Evolutionary conservation across 148 eudicot genomes (phyloP).

Genomic region (Heliosperma pusillum): DNA sequence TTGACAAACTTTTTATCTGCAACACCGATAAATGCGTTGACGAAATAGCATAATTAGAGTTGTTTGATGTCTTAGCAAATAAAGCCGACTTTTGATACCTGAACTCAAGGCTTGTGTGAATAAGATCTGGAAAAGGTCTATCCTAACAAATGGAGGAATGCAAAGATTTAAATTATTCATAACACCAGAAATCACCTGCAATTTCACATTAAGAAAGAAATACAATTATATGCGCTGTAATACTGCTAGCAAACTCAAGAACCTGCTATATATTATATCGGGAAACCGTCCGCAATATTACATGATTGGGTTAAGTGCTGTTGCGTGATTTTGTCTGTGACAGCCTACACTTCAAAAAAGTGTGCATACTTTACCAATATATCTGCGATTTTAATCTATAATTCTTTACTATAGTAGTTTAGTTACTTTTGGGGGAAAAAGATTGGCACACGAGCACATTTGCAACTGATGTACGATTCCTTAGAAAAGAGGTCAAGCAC

Average conservation of each 20-base stretch:
- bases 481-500: too few species aligned
- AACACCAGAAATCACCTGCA: conserved; percentile 81
- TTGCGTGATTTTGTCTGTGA: not conserved
- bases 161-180: conserved; percentile 57
- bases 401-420: too few species aligned
- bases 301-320: not conserved
- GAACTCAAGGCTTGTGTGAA: conserved; percentile 58
- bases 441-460: not conserved
- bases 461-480: not conserved
- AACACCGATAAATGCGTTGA: conserved; percentile 2
- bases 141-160: conserved; percentile 85
- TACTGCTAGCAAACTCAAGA: not conserved
- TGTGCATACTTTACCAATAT: not conserved
- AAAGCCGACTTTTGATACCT: conserved; percentile 40
- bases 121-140: conserved; percentile 70
- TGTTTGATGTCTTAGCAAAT: not conserved
- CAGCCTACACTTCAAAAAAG: not conserved
- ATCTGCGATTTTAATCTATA: not conserved
- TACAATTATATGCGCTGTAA: not conserved
- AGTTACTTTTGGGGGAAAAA: not conserved
- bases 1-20: conserved; percentile 75
- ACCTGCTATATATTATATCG: not conserved
- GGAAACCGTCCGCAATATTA: not conserved
- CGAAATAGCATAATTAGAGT: not conserved
- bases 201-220: conserved; percentile 15